A percentile compares a stretch with the other conserved stretches of the same genome.
phyloP scores from a whole-genome alignment of 179 eudicot species.

The Beta macrorhiza region DNA sequence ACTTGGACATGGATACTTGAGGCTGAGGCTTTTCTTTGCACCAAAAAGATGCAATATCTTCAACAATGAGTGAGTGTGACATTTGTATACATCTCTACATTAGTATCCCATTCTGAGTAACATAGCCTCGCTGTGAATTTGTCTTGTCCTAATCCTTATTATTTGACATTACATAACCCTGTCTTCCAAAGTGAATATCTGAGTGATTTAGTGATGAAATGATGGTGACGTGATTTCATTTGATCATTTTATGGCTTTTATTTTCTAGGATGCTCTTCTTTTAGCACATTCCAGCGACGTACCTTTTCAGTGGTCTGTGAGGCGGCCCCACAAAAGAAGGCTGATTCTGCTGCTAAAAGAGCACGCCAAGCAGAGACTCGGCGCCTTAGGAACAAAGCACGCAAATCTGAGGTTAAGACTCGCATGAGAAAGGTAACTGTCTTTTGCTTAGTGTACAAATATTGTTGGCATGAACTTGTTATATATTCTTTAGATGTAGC shows the following conservation, averaged over 20 bases:
- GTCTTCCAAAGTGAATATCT: neutral
- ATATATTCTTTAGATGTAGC: neutral
- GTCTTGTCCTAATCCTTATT: neutral
- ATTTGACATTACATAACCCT: neutral
- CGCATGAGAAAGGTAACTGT: slow-evolving; percentile 76
- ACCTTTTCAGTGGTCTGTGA: slow-evolving; percentile 62
- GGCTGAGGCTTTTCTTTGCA: neutral
- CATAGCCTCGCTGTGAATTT: neutral
- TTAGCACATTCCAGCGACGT: slow-evolving; percentile 34
- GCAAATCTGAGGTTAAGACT: slow-evolving; percentile 77
- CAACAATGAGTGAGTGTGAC: neutral
- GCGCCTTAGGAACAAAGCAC: slow-evolving; percentile 67
- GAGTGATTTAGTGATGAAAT: slow-evolving; percentile 4
- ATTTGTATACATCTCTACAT: neutral
- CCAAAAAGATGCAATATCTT: neutral
- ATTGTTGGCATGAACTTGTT: neutral
- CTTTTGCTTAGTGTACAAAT: neutral
- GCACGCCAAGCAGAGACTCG: slow-evolving; percentile 90
- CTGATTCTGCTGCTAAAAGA: slow-evolving; percentile 87
- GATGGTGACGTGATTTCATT: neutral
- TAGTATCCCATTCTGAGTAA: neutral
- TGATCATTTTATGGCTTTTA: slow-evolving; percentile 5
- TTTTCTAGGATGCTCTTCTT: slow-evolving; percentile 46
- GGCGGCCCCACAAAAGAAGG: slow-evolving; percentile 54
- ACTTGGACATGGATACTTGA: neutral